phyloP scores from a whole-genome alignment of 441 rosid species.

The Adansonia madagascariensis region DNA sequence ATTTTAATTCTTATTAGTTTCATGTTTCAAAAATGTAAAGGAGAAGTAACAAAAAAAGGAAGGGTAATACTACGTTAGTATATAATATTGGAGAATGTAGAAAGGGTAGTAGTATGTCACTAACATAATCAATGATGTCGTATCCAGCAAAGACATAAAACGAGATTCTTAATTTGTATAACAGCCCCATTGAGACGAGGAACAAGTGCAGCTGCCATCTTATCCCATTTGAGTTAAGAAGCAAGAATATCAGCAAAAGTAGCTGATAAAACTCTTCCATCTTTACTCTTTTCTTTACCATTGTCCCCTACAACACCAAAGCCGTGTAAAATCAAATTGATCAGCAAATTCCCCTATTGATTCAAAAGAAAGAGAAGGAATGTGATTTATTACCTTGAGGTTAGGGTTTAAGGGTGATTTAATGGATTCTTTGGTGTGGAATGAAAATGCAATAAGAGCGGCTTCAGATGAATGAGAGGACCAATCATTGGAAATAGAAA shows the following conservation, averaged over 20 bases:
- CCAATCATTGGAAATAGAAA: slow-evolving; percentile 38
- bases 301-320: slow-evolving; percentile 39
- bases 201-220: slow-evolving; percentile 83
- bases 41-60: neutral
- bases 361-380: neutral
- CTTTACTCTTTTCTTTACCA: slow-evolving; percentile 35
- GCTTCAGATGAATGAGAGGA: slow-evolving; percentile 27
- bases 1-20: neutral
- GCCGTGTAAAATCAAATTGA: neutral
- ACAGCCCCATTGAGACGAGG: slow-evolving; percentile 96
- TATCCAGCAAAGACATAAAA: slow-evolving; percentile 91
- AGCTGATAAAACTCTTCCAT: slow-evolving; percentile 53
- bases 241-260: slow-evolving; percentile 91
- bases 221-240: slow-evolving; percentile 79
- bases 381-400: slow-evolving; percentile 27
- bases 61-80: neutral
- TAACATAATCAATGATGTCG: slow-evolving; percentile 18
- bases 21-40: neutral
- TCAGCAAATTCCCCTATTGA: slow-evolving; percentile 12
- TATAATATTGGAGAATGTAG: neutral
- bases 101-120: slow-evolving; percentile 12
- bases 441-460: neutral
- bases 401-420: slow-evolving; percentile 10
- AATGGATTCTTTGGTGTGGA: neutral
- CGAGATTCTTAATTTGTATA: slow-evolving; percentile 70